phyloP scores from a whole-genome alignment of 78 protist genomes.

The Mastigamoeba balamuthi region DNA sequence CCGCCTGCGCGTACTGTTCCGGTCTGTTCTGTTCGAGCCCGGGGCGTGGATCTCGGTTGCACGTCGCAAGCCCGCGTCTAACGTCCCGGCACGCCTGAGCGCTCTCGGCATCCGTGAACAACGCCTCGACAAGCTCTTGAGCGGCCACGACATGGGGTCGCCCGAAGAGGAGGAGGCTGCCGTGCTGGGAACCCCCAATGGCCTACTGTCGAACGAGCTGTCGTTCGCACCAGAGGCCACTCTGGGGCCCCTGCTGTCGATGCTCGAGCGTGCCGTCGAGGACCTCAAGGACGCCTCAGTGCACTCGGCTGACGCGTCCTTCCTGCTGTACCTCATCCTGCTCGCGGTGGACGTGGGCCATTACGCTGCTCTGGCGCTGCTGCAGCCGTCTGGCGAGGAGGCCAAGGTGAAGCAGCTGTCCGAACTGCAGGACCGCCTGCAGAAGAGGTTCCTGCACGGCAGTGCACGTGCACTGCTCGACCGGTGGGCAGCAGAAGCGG shows the following conservation, averaged over 20 bases:
- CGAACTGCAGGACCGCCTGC: not conserved
- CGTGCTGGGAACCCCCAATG: slow-evolving; percentile 15
- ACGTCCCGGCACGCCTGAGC: not conserved
- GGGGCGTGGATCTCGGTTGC: not conserved
- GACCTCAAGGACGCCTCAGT: not conserved
- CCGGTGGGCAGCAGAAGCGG: slow-evolving; percentile 1
- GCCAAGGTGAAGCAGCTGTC: not conserved
- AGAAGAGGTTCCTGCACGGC: not conserved
- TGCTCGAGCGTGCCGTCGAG: not conserved
- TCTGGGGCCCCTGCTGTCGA: slow-evolving; percentile 6
- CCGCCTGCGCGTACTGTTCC: slow-evolving; percentile 6
- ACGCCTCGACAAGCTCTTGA: not conserved
- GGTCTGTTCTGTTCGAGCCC: slow-evolving; percentile 26
- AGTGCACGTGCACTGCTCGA: not conserved
- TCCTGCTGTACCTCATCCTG: not conserved
- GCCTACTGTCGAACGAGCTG: slow-evolving; percentile 61
- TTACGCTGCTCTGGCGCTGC: too few relatives aligned
- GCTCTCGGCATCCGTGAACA: not conserved
- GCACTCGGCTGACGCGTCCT: not conserved
- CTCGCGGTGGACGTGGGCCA: not conserved
- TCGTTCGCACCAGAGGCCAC: not conserved
- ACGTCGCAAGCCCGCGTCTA: not conserved
- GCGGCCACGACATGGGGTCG: too few relatives aligned
- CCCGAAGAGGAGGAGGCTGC: not conserved
- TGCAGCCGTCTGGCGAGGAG: not conserved